Evolutionary conservation across 305 asterid genomes (phyloP).

Genomic region (Salvia sclarea): DNA sequence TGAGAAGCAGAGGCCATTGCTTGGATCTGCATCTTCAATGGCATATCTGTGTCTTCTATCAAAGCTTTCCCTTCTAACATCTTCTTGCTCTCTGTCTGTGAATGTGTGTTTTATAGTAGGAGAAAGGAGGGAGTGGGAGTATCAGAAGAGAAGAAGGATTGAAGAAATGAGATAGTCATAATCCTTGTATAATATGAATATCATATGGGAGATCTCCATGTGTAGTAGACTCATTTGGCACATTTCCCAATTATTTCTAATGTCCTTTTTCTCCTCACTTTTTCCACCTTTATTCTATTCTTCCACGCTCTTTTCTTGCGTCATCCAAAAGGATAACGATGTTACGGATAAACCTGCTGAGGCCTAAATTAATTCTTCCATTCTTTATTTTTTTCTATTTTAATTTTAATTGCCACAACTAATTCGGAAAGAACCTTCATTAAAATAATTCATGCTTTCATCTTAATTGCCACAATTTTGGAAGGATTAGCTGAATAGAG

Average conservation of each 20-base stretch:
- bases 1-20: slow-evolving; percentile 87
- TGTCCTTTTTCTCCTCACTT: slow-evolving; percentile 40
- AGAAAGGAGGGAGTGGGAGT: no score
- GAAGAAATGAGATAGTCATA: background rate
- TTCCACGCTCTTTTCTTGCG: slow-evolving; percentile 31
- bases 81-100: slow-evolving; percentile 6
- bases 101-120: no score
- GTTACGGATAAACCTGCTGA: slow-evolving; percentile 44
- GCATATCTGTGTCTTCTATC: slow-evolving; percentile 87
- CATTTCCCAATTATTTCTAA: slow-evolving; percentile 33
- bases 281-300: no score
- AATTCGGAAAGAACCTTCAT: background rate
- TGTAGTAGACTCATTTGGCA: slow-evolving; percentile 44
- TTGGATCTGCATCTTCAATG: slow-evolving; percentile 88
- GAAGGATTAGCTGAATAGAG: background rate
- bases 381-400: background rate
- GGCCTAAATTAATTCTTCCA: slow-evolving; percentile 30
- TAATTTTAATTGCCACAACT: background rate
- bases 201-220: slow-evolving; percentile 34
- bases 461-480: background rate
- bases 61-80: slow-evolving; percentile 58
- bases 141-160: background rate
- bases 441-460: background rate
- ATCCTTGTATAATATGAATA: background rate
- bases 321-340: slow-evolving; percentile 48